phyloP scores from a whole-genome alignment of 2,329 filamentous ascomycete species.

The Zymoseptoria ardabiliae region DNA sequence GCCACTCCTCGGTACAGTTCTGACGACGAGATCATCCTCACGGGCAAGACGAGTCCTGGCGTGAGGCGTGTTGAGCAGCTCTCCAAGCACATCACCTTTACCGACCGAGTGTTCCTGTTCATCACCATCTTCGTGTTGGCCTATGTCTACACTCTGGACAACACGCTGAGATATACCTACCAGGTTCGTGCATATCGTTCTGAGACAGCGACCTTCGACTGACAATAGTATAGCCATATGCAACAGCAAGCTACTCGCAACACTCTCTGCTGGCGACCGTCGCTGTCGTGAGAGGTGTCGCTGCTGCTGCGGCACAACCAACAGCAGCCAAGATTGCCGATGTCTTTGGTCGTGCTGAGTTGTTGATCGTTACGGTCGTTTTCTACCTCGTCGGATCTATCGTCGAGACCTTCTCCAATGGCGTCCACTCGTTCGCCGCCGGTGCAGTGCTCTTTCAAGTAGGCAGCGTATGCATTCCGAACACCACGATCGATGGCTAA shows the following conservation, averaged over 20 bases:
- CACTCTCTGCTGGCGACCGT: constrained; percentile 54
- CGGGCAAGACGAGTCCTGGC: constrained; percentile 35
- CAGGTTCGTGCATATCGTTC: constrained; percentile 27
- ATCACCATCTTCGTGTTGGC: constrained; percentile 55
- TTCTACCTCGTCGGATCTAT: constrained; percentile 54
- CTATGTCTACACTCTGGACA: constrained; percentile 58
- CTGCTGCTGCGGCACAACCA: constrained; percentile 50
- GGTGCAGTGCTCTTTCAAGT: constrained; percentile 53
- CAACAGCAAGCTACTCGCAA: constrained; percentile 44
- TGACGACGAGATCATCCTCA: neutral
- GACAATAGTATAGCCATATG: constrained; percentile 37
- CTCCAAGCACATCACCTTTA: constrained; percentile 43
- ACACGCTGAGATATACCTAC: constrained; percentile 49
- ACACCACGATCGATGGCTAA: neutral
- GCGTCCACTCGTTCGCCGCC: constrained; percentile 49
- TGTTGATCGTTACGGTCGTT: constrained; percentile 48
- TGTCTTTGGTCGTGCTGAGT: constrained; percentile 52
- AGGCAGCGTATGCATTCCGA: neutral
- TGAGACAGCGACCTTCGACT: neutral
- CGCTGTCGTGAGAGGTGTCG: constrained; percentile 51
- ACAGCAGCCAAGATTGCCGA: constrained; percentile 54
- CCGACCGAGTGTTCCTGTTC: constrained; percentile 53
- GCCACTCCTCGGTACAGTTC: neutral
- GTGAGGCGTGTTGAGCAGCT: constrained; percentile 55
- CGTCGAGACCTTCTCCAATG: constrained; percentile 37